These are phyloP conservation scores for Pythium aquatile DNA, from an alignment of 352 stramenopile genomes.

Conservation along the genomic window DNA sequence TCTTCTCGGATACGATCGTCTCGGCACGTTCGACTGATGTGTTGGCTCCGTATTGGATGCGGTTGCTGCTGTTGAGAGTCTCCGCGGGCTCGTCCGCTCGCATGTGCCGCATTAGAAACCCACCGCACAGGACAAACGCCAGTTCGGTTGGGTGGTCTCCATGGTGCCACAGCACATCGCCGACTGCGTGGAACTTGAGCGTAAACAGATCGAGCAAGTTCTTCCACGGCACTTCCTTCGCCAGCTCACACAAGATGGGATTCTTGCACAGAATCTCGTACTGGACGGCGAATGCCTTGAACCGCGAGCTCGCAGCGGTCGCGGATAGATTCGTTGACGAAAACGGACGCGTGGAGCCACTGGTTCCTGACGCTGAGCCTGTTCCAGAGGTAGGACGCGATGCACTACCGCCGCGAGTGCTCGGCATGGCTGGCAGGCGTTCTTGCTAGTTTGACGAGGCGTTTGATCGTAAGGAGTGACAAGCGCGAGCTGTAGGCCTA, in stretches of 20 bases:
- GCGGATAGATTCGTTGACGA: constrained; percentile 48
- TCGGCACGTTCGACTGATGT: background rate
- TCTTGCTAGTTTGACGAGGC: background rate
- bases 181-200: constrained; percentile 51
- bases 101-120: constrained; percentile 37
- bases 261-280: constrained; percentile 54
- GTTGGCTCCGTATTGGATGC: background rate
- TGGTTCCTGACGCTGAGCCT: constrained; percentile 2
- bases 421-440: background rate
- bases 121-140: constrained; percentile 52
- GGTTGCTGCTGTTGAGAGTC: background rate
- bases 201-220: constrained; percentile 58
- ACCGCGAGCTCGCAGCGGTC: constrained; percentile 44
- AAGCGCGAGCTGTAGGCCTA: background rate
- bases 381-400: background rate
- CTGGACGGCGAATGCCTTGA: constrained; percentile 56
- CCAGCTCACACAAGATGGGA: constrained; percentile 38
- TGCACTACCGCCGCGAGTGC: background rate
- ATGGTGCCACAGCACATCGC: constrained; percentile 41
- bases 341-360: constrained; percentile 29
- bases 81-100: constrained; percentile 5
- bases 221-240: constrained; percentile 54
- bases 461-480: background rate
- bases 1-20: constrained; percentile 37
- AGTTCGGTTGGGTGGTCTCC: constrained; percentile 44